A percentile compares a stretch with the other conserved stretches of the same genome.
phyloP scores from a whole-genome alignment of 2,329 filamentous ascomycete species.

The Trichoderma sp. region DNA sequence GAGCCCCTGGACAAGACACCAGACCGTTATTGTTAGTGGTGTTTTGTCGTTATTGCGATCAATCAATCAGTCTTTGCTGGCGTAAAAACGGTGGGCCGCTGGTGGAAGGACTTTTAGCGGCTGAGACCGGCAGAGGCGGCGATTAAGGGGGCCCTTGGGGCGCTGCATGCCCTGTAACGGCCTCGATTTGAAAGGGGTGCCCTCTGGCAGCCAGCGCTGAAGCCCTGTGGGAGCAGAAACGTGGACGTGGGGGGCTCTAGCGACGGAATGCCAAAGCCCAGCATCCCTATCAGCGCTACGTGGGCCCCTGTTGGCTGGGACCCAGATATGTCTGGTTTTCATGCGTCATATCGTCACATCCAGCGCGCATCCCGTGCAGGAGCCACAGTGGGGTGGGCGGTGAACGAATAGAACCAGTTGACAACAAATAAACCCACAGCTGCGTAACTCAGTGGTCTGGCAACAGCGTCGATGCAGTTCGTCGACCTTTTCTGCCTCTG shows the following conservation, averaged over 20 bases:
- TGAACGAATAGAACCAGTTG: constrained; percentile 22
- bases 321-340: neutral
- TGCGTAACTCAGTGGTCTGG: constrained; percentile 20
- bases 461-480: constrained; percentile 17
- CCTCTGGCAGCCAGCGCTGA: neutral
- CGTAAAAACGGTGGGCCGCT: constrained; percentile 9
- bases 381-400: constrained; percentile 24
- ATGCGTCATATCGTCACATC: constrained; percentile 24
- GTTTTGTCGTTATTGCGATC: neutral
- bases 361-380: constrained; percentile 3
- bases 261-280: neutral
- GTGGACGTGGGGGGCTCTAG: constrained; percentile 15
- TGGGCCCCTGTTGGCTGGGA: constrained; percentile 12
- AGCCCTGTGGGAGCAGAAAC: constrained; percentile 15
- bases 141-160: constrained; percentile 9
- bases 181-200: constrained; percentile 1
- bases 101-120: neutral
- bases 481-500: neutral
- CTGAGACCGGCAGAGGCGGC: neutral
- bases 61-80: constrained; percentile 1
- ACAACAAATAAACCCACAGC: constrained; percentile 11
- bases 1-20: neutral
- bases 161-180: constrained; percentile 8
- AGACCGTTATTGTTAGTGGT: constrained; percentile 8
- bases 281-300: constrained; percentile 3